Evolutionary conservation across 176 grass and related monocot species (phyloP), one percentile per base, ranked within the genome.

Genomic region (Secale cereale): DNA sequence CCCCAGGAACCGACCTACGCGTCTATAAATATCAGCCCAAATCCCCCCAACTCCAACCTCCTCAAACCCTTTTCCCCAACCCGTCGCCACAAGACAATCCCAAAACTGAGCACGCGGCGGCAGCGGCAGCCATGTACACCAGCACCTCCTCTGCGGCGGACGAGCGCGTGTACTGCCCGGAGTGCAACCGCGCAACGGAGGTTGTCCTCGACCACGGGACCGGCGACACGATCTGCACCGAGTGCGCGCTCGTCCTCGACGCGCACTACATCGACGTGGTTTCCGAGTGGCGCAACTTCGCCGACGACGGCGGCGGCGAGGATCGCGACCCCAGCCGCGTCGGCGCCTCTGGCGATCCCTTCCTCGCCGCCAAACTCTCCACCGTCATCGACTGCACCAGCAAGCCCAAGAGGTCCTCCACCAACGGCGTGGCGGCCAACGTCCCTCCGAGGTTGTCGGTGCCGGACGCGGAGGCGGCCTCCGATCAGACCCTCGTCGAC

Each of bases 221-320:
- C 37, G 89, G 89, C 69, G 89, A 91, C 89, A 91, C 77, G 3
- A 82, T 91, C 85, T 91, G 89, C 81, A 84, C 85, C 30, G 85
- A 87, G 62, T 91, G 89, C 81, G 89, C 69, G 45, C 77, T 91
- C 35, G 89, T 91, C 46, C 85, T 91, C 26, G 89, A 87, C 22
- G 81, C 85, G 36, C 70, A 77, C 78, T 86, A 32, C 88, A 61
- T 89, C 83, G 83, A 89, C 82, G 88, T 86, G 84, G 48, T 76
- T 70, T 81, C 81, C 81, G 89, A 91, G 85, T 91, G 89, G 89
- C 85, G 85, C 59, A 87, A 33, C 81, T 91, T 91, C 70, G 76
- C 76, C 28, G 78, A 84, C 85, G 89, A 87, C 57, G 71, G 66
- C 60, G 76, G 85, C 16, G 69, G 61, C 69, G 81, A 87, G 20